These are phyloP conservation scores for Pterocarpus santalinus DNA, from an alignment of 306 rosid genomes.

Conservation along the genomic window DNA sequence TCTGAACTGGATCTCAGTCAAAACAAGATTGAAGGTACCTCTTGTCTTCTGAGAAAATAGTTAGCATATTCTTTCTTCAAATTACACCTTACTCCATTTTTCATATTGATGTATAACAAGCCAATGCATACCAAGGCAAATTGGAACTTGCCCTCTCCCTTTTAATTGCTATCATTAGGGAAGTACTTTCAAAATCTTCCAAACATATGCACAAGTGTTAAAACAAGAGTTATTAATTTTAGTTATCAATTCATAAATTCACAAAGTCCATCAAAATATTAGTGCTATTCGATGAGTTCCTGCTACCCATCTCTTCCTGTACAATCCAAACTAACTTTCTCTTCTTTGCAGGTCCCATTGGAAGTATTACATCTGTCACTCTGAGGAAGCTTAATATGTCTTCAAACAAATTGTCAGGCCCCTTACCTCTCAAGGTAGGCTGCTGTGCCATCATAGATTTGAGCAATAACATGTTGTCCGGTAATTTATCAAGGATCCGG, in stretches of 20 bases:
- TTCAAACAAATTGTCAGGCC: constrained; percentile 75
- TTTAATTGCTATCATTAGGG: neutral
- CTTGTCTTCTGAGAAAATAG: neutral
- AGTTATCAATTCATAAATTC: constrained; percentile 22
- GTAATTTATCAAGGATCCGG: constrained; percentile 68
- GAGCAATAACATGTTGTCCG: constrained; percentile 74
- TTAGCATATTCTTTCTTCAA: constrained; percentile 19
- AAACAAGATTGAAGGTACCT: constrained; percentile 75
- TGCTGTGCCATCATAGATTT: constrained; percentile 73
- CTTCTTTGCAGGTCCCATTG: constrained; percentile 71
- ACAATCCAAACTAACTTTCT: constrained; percentile 25
- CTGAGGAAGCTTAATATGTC: constrained; percentile 79
- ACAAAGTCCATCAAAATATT: neutral
- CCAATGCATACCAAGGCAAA: neutral
- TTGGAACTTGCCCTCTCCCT: too few relatives aligned
- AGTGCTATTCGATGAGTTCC: too few relatives aligned
- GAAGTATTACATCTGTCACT: constrained; percentile 76
- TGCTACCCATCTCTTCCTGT: constrained; percentile 18
- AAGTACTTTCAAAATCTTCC: constrained; percentile 31
- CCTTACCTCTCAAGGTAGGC: constrained; percentile 74
- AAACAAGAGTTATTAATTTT: neutral
- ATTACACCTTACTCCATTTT: constrained; percentile 1
- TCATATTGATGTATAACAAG: neutral
- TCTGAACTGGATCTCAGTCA: constrained; percentile 83
- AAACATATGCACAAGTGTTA: neutral